Base-by-base conservation (phyloP, 306 rosid species). In the Vigna radiata region DNA sequence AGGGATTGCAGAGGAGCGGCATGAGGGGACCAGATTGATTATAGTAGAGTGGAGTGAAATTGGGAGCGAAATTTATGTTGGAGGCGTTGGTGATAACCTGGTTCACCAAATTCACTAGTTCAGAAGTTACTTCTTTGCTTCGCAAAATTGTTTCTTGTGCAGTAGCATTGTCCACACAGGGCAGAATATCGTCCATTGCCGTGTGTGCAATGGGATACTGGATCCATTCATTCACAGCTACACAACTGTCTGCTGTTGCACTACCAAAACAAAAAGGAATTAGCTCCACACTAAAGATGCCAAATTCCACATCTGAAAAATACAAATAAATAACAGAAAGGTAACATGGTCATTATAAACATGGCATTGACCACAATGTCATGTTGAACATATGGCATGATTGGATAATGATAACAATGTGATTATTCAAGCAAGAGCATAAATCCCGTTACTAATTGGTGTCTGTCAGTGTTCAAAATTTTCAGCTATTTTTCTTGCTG, bases 211-310 rank as follows among this genome's bases (percentile, higher is more conserved):
- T 78, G 6, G 98, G 99, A 76, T 84, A 82, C 64, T 80, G 85
- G 41, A 83, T 87, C 99, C 99, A 96, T 39, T 96, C 94, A 66
- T 89, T 84, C 93, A 96, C 90, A 14, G 97, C 89, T 58, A 91
- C 94, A 85, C 99, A 96, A 3, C 96, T 76, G 79, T 96, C 98
- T 82, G 86, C 93, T 49, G 90, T 86, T 85, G 84, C 97, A 83
- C 99, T 96, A 55, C 52, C 81, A 53, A 53, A 8, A 64, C 17
- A 14, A 59, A 37, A 58, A 85, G 37, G 69, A 17, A 67, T 83
- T 52, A 70, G 81, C 53, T 2, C 36, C 18, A 21, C 11, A 76
- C 16, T 55, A 5, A 54, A 18, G 61, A 41, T 9, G 46, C 6
- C 6, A 21, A 21, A 19, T 54, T 53, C 59, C 59, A 53, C 13